Conservation (phyloP, 2,329 filamentous ascomycete species). For the Ceratocystis huliohia region DNA sequence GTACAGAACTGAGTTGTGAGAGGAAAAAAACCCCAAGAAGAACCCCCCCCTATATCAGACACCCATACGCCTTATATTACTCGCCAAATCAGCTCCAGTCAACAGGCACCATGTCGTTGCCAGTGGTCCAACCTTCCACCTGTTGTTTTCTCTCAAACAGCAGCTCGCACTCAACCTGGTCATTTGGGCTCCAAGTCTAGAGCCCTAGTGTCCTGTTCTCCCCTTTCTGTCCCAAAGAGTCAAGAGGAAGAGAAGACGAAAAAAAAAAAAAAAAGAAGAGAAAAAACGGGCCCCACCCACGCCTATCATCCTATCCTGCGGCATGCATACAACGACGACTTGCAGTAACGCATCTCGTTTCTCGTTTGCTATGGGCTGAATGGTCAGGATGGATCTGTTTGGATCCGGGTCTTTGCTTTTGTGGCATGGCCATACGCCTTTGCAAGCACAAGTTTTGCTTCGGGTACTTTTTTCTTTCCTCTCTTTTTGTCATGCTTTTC, state of each 20-base stretch:
- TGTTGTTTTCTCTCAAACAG: not conserved
- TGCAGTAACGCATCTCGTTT: not conserved
- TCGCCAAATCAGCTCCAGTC: not conserved
- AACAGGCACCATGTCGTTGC: not conserved
- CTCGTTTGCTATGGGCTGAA: slow-evolving; percentile 5
- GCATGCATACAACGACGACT: not conserved
- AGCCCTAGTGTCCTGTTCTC: not conserved
- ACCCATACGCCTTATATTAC: not conserved
- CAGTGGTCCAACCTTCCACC: not conserved
- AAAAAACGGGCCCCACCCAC: not conserved
- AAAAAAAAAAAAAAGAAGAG: not conserved
- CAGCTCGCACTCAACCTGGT: not conserved
- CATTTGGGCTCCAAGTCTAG: not conserved
- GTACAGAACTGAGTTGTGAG: not conserved
- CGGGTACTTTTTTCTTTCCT: not conserved
- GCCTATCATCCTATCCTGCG: slow-evolving; percentile 4
- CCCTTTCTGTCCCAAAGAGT: slow-evolving; percentile 1
- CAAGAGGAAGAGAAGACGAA: not conserved
- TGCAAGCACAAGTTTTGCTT: slow-evolving; percentile 1
- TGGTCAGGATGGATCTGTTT: slow-evolving; percentile 3
- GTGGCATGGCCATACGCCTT: slow-evolving; percentile 2
- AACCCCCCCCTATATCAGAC: not conserved
- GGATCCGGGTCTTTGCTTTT: slow-evolving; percentile 4
- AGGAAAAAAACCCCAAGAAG: not conserved
- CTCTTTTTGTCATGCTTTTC: not conserved